Conservation (phyloP, 2,329 filamentous ascomycete genomes). For the Coniosporium tulheliwenetii region DNA sequence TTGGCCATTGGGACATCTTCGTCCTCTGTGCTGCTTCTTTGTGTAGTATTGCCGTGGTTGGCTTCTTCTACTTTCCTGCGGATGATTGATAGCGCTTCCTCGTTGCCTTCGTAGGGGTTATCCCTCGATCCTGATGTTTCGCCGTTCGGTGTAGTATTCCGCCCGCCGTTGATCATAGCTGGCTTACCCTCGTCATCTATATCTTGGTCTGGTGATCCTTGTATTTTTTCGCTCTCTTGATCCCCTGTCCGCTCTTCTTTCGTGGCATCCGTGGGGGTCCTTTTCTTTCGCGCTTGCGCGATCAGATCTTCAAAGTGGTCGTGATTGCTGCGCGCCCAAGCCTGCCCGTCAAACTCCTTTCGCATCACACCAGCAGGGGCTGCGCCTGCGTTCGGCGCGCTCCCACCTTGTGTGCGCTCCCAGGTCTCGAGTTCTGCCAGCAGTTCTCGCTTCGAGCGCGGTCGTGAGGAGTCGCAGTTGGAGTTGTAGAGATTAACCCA, state of each 20-base stretch:
- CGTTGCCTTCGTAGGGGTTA: constrained; percentile 10
- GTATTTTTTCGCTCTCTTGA: constrained; percentile 7
- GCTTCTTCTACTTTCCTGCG: constrained; percentile 10
- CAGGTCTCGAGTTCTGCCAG: constrained; percentile 68
- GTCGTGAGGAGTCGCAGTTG: constrained; percentile 72
- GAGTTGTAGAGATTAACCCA: constrained; percentile 96
- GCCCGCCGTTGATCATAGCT: background rate
- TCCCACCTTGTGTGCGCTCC: constrained; percentile 68
- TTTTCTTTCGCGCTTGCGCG: constrained; percentile 51
- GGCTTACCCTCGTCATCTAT: background rate
- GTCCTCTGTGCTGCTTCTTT: too few species aligned
- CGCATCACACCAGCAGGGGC: constrained; percentile 45
- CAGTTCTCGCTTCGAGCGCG: constrained; percentile 55
- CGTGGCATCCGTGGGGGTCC: constrained; percentile 9
- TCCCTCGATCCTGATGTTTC: background rate
- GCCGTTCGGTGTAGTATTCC: background rate
- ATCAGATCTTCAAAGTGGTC: constrained; percentile 68
- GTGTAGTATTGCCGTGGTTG: constrained; percentile 3
- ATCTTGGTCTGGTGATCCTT: background rate
- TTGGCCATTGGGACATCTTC: too few species aligned
- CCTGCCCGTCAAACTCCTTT: constrained; percentile 73
- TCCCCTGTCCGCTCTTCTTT: constrained; percentile 20
- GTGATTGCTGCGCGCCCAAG: constrained; percentile 60
- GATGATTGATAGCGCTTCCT: constrained; percentile 9
- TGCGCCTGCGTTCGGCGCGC: constrained; percentile 28